Conservation (phyloP, 108 stramenopile genomes). For the Poteriospumella lacustris region DNA sequence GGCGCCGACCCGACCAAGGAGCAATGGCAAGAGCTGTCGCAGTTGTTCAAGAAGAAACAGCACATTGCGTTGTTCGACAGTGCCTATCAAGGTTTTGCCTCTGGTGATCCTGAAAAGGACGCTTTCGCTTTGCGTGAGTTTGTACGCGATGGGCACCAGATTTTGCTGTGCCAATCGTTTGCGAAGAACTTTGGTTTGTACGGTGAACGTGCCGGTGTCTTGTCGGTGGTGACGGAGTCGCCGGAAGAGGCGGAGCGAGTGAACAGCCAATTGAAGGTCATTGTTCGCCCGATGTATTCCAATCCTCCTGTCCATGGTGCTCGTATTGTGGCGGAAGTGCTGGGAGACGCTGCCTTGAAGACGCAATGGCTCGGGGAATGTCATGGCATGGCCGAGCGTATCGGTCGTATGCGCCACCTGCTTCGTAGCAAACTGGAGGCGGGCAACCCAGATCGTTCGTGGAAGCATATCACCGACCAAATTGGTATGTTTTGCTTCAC, state of each 20-base stretch:
- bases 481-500: conserved; percentile 99
- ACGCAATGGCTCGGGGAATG: conserved; percentile 79
- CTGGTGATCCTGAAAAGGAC: conserved; percentile 87
- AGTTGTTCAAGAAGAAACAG: conserved; percentile 59
- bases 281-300: conserved; percentile 94
- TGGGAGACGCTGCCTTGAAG: conserved; percentile 65
- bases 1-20: conserved; percentile 85
- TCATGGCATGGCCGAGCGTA: conserved; percentile 83
- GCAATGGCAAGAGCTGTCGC: conserved; percentile 77
- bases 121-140: conserved; percentile 80
- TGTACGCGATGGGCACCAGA: conserved; percentile 73
- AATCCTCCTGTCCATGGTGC: conserved; percentile 89
- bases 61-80: conserved; percentile 88
- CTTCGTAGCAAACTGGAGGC: conserved; percentile 70
- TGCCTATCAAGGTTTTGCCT: conserved; percentile 97
- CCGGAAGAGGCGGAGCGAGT: conserved; percentile 73
- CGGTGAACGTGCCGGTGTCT: conserved; percentile 87
- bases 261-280: conserved; percentile 77
- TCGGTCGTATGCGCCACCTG: conserved; percentile 69
- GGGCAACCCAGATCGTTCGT: conserved; percentile 72
- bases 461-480: conserved; percentile 90
- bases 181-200: conserved; percentile 99
- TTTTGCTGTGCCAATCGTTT: conserved; percentile 87
- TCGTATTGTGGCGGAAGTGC: conserved; percentile 80
- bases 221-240: conserved; percentile 73